A percentile compares a stretch with the other conserved stretches of the same genome.
phyloP scores from a whole-genome alignment of 2,329 filamentous ascomycete genomes.

The Huntiella savannae region DNA sequence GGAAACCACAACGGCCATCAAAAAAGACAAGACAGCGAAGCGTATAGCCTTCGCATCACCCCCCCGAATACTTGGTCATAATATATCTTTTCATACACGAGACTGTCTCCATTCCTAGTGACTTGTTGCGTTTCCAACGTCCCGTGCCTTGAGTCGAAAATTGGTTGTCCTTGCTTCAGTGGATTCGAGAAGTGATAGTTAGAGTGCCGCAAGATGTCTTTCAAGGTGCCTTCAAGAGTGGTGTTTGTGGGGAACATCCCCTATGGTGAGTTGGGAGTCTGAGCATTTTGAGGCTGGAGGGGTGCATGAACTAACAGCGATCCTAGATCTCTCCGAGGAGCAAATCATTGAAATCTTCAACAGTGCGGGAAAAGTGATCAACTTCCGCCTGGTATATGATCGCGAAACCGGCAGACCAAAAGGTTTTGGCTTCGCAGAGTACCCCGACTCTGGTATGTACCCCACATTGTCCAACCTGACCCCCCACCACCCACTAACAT shows the following conservation, averaged over 20 bases:
- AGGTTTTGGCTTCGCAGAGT: conserved; percentile 93
- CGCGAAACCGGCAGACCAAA: conserved; percentile 87
- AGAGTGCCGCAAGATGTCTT: conserved; percentile 36
- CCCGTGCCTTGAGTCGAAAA: too few relatives aligned
- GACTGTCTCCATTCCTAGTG: too few relatives aligned
- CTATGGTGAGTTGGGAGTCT: conserved; percentile 36
- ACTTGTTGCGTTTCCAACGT: too few relatives aligned
- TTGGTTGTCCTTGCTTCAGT: too few relatives aligned
- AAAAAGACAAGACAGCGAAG: too few relatives aligned
- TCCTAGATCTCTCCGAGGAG: conserved; percentile 78
- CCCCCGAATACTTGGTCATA: too few relatives aligned
- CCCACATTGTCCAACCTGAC: not conserved
- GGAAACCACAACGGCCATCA: too few relatives aligned
- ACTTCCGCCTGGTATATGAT: conserved; percentile 83
- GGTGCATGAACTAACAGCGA: too few relatives aligned
- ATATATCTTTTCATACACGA: too few relatives aligned
- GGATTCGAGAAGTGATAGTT: not conserved
- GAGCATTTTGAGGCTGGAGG: not conserved
- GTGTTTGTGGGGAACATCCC: conserved; percentile 76
- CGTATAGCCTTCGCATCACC: too few relatives aligned
- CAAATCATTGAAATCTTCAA: conserved; percentile 89
- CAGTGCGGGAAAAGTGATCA: conserved; percentile 73
- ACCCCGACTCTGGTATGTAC: conserved; percentile 60
- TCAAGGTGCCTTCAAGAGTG: conserved; percentile 56
- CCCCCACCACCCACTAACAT: too few relatives aligned